Evolutionary conservation across 257 asterid species (phyloP).

Genomic region (Salvia miltiorrhiza): DNA sequence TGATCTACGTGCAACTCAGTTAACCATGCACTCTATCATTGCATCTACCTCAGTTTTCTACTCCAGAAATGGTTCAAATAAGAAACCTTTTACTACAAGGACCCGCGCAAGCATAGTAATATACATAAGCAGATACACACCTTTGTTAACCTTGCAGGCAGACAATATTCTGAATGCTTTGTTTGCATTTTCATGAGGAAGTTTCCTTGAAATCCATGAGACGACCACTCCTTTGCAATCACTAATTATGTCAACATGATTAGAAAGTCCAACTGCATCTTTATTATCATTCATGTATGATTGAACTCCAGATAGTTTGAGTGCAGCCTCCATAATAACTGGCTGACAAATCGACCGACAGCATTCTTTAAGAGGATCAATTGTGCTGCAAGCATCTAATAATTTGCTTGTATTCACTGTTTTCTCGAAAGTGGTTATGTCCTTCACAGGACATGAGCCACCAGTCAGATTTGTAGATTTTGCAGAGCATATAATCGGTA

Average conservation of each 20-base stretch:
- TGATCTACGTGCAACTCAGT: not conserved
- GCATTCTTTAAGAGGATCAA: conserved; percentile 93
- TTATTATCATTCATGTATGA: conserved; percentile 48
- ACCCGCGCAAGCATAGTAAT: not conserved
- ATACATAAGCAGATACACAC: conserved; percentile 30
- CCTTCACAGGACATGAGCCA: conserved; percentile 95
- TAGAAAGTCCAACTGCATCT: conserved; percentile 48
- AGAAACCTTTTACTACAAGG: not conserved
- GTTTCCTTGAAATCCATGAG: conserved; percentile 85
- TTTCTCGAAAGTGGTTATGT: conserved; percentile 63
- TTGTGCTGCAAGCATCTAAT: conserved; percentile 76
- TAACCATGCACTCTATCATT: not conserved
- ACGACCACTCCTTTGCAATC: conserved; percentile 90
- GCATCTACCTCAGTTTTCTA: not conserved
- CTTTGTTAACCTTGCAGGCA: conserved; percentile 96
- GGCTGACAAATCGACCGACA: conserved; percentile 92
- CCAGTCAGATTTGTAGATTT: conserved; percentile 85
- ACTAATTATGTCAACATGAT: conserved; percentile 51
- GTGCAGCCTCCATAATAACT: conserved; percentile 84
- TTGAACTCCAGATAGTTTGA: conserved; percentile 65
- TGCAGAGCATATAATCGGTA: conserved; percentile 68
- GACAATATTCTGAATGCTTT: conserved; percentile 78
- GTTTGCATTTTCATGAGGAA: conserved; percentile 71
- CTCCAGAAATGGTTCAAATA: not conserved
- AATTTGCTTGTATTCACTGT: conserved; percentile 80